These are phyloP conservation scores for Thielaviopsis populi DNA, from an alignment of 2,329 filamentous ascomycete species.

Conservation along the genomic window DNA sequence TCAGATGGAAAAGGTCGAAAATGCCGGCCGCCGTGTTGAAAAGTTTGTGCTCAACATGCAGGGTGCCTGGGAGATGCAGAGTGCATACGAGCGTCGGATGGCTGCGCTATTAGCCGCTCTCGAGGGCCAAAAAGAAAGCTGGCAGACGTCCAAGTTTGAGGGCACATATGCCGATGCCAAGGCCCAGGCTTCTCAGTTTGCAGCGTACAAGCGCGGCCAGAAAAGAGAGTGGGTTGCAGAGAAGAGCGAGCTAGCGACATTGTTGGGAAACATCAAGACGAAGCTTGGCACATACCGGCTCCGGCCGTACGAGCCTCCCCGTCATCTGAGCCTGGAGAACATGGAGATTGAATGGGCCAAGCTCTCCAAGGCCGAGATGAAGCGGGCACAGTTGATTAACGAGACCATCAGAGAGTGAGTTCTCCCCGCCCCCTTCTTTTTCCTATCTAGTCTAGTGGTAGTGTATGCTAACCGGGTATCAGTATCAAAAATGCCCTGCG, in stretches of 20 bases:
- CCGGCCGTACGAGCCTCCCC: conserved; percentile 77
- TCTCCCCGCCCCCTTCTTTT: neutral
- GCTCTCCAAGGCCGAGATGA: conserved; percentile 71
- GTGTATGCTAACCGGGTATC: neutral
- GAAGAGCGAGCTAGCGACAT: conserved; percentile 84
- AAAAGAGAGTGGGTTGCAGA: conserved; percentile 96
- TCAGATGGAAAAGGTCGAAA: conserved; percentile 97
- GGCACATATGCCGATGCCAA: conserved; percentile 91
- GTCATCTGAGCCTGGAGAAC: conserved; percentile 65
- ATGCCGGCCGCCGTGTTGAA: conserved; percentile 86
- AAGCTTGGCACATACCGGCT: conserved; percentile 91
- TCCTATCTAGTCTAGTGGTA: neutral
- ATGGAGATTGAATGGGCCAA: conserved; percentile 70
- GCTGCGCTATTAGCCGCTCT: conserved; percentile 64
- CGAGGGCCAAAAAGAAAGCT: conserved; percentile 54
- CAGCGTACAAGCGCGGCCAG: conserved; percentile 74
- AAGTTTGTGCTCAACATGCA: conserved; percentile 99
- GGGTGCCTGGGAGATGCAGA: conserved; percentile 99
- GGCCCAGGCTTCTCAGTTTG: conserved; percentile 65
- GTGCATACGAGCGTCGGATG: conserved; percentile 85
- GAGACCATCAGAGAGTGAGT: conserved; percentile 87
- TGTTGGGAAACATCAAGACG: conserved; percentile 96
- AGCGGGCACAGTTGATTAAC: conserved; percentile 84
- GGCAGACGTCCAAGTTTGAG: conserved; percentile 70
- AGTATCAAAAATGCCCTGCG: conserved; percentile 91